phyloP scores from a whole-genome alignment of 805 yeast species.

The Teunomyces barrocoloradensis region DNA sequence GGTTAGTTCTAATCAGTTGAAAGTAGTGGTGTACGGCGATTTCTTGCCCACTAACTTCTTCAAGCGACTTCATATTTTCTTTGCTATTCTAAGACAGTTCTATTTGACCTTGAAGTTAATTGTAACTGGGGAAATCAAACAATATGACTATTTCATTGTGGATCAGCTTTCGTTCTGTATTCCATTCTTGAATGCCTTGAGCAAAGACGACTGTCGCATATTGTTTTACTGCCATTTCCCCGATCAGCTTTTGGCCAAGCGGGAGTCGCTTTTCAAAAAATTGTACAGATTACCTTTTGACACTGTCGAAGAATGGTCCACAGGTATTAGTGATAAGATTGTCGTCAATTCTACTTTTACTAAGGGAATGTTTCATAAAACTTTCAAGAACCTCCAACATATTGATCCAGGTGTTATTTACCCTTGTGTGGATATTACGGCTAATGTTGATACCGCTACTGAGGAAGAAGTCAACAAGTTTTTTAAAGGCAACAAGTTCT shows the following conservation, averaged over 20 bases:
- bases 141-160: constrained; percentile 72
- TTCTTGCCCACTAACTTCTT: constrained; percentile 67
- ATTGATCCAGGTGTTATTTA: constrained; percentile 58
- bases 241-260: constrained; percentile 72
- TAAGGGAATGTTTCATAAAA: constrained; percentile 57
- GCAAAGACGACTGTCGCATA: constrained; percentile 43
- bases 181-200: constrained; percentile 60
- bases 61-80: constrained; percentile 73
- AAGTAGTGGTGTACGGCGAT: constrained; percentile 79
- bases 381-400: constrained; percentile 48
- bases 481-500: constrained; percentile 37
- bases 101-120: constrained; percentile 53
- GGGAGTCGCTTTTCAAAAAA: constrained; percentile 51
- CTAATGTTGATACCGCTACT: constrained; percentile 18
- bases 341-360: constrained; percentile 92
- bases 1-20: constrained; percentile 54
- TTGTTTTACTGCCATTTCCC: constrained; percentile 97
- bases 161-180: constrained; percentile 87
- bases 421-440: constrained; percentile 68
- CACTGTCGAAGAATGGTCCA: constrained; percentile 75
- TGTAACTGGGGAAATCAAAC: constrained; percentile 42
- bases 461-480: constrained; percentile 32
- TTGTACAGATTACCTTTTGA: constrained; percentile 84
- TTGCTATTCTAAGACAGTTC: constrained; percentile 81
- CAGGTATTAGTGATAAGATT: constrained; percentile 69